Percentiles rank a stretch among this genome's conserved stretches.
Evolutionary conservation across 1,139 yeast species (phyloP).

Genomic region (Taphrina flavorubra): DNA sequence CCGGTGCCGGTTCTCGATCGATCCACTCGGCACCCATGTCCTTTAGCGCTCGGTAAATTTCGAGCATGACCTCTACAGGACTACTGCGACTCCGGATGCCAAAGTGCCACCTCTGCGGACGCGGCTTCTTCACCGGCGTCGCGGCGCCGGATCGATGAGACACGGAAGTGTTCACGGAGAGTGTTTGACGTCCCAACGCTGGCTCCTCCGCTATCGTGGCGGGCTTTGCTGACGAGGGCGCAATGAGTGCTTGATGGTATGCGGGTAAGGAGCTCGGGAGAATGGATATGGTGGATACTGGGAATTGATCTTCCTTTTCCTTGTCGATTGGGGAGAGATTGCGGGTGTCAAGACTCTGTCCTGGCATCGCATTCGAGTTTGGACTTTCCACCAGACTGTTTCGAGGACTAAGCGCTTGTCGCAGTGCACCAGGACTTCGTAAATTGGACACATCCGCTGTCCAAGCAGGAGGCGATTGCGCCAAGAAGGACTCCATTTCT

Average conservation of each 20-base stretch:
- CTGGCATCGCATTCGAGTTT: conserved; percentile 1
- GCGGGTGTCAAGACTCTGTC: conserved; percentile 12
- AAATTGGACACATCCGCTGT: conserved; percentile 46
- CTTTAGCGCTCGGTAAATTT: conserved; percentile 89
- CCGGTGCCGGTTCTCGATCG: conserved; percentile 30
- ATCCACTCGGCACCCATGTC: conserved; percentile 98
- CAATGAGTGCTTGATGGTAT: conserved; percentile 92
- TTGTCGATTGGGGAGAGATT: conserved; percentile 29
- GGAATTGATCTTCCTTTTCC: conserved; percentile 11
- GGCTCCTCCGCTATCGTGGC: conserved; percentile 36
- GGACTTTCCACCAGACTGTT: conserved; percentile 23
- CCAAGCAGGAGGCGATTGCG: conserved; percentile 54
- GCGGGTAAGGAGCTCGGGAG: conserved; percentile 89
- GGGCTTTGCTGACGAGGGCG: conserved; percentile 55
- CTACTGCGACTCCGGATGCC: conserved; percentile 96
- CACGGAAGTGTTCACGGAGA: conserved; percentile 53
- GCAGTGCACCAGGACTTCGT: conserved; percentile 49
- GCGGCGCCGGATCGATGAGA: conserved; percentile 47
- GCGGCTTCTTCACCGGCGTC: conserved; percentile 38
- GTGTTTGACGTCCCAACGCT: conserved; percentile 49
- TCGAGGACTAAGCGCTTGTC: conserved; percentile 42
- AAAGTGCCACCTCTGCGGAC: conserved; percentile 90
- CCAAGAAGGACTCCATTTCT: conserved; percentile 43
- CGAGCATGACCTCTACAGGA: conserved; percentile 98
- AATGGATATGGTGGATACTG: conserved; percentile 33